Evolutionary conservation across 2,329 filamentous ascomycete genomes (phyloP), one percentile per base, ranked within the genome.

Genomic region (Diaporthe citriasiana): DNA sequence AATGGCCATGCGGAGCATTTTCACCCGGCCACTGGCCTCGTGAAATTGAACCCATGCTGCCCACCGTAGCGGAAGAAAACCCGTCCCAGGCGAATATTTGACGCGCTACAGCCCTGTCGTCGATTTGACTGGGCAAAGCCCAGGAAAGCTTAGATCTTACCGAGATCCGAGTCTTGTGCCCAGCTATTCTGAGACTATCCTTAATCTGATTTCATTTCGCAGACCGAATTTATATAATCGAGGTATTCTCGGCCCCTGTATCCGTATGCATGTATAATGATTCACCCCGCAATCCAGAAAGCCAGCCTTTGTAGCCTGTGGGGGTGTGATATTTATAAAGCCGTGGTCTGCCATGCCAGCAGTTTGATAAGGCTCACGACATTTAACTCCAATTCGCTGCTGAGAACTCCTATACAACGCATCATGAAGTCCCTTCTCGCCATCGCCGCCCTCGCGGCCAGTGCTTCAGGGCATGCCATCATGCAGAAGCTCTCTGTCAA

Each of bases 401-500:
- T 66, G 1, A 38, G 47, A 19, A 19, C 9, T 22, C 8, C 7
- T 19, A 25, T 19, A n/a, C 15, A 17, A 22, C 25, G 45, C 30
- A 51, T 40, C 30, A 66, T 66, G 63, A 66, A 66, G 63, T 66
- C 33, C 13, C 45, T 66, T 38, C 63, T 66, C 45, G 45, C 45
- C 63, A 19, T 66, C 22, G 63, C 63, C 45, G 63, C 63, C 45
- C 63, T 66, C 13, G 63, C 45, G 45, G 63, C 63, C 63, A 51
- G 45, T 51, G 63, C 13, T 19, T 66, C 63, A 51, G 63, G 45
- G 4, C 63, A 66, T 66, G 13, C 63, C 30, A 66, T 66, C 22
- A 66, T 66, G 45, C 60, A 85, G 83, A 83, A 83, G 81, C 76
- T 89, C 45, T 87, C 85, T 71, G 84, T 88, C 77, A 86, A 88